Evolutionary conservation across 2,329 filamentous ascomycete species (phyloP).

Genomic region (Colletotrichum horii): DNA sequence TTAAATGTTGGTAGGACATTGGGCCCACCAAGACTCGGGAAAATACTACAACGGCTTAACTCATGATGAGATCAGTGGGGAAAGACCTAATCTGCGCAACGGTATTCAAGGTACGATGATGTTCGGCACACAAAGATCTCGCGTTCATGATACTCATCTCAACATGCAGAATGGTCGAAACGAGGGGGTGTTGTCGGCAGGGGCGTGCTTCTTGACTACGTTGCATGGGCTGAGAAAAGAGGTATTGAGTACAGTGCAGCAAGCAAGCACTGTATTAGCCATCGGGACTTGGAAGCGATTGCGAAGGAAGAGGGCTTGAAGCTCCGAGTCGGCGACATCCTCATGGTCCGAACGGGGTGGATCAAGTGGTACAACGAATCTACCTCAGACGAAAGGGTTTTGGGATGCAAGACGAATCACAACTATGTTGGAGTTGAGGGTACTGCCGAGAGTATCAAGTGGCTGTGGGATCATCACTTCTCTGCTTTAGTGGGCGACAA

Average conservation of each 20-base stretch:
- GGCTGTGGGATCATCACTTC: neutral
- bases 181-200: neutral
- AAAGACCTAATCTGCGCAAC: neutral
- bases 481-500: neutral
- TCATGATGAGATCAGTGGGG: neutral
- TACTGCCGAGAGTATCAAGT: neutral
- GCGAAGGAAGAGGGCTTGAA: neutral
- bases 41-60: neutral
- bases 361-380: neutral
- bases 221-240: neutral
- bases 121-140: neutral
- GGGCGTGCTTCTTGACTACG: neutral
- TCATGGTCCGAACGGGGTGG: neutral
- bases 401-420: neutral
- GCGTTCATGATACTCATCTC: neutral
- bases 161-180: neutral
- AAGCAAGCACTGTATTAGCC: neutral
- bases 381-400: neutral
- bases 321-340: neutral
- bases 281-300: neutral
- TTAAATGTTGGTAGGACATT: neutral
- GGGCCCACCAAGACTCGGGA: neutral
- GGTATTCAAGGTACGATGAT: neutral
- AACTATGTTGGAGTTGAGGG: neutral
- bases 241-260: neutral